These are phyloP conservation scores for Epichloe typhina DNA, from an alignment of 2,329 filamentous ascomycete species.

Conservation along the genomic window DNA sequence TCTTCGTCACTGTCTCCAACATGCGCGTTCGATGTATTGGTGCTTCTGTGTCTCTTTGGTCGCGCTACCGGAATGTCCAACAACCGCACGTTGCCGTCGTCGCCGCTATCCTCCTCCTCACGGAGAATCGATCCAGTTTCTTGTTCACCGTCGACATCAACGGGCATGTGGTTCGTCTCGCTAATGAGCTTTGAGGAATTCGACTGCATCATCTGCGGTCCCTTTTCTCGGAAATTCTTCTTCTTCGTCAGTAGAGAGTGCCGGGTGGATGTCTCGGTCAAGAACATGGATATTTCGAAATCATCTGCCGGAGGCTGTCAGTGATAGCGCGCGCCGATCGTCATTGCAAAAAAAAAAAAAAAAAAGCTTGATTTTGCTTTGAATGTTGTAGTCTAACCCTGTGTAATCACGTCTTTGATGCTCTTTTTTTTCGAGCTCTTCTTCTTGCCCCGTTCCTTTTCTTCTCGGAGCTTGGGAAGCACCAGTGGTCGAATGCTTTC, in stretches of 20 bases:
- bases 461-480: constrained; percentile 80
- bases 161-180: constrained; percentile 38
- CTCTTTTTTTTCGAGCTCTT: constrained; percentile 60
- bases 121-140: constrained; percentile 18
- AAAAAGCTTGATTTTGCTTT: background rate
- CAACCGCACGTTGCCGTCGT: constrained; percentile 15
- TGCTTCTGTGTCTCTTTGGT: constrained; percentile 18
- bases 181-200: constrained; percentile 51
- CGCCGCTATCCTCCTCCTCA: constrained; percentile 42
- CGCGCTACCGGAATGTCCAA: constrained; percentile 22
- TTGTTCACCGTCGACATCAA: constrained; percentile 26
- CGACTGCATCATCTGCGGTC: constrained; percentile 39
- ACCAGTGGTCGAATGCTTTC: constrained; percentile 75
- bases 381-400: constrained; percentile 40
- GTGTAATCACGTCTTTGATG: constrained; percentile 75
- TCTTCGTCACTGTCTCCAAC: constrained; percentile 18
- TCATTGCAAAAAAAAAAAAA: background rate
- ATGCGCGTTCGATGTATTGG: constrained; percentile 15
- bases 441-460: constrained; percentile 49
- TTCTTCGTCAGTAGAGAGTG: constrained; percentile 80
- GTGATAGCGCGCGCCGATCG: background rate
- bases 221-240: constrained; percentile 57
- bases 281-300: constrained; percentile 88
- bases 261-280: constrained; percentile 72
- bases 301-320: constrained; percentile 48